phyloP scores from a whole-genome alignment of 176 grass and related monocot species.

The Carex parvula region DNA sequence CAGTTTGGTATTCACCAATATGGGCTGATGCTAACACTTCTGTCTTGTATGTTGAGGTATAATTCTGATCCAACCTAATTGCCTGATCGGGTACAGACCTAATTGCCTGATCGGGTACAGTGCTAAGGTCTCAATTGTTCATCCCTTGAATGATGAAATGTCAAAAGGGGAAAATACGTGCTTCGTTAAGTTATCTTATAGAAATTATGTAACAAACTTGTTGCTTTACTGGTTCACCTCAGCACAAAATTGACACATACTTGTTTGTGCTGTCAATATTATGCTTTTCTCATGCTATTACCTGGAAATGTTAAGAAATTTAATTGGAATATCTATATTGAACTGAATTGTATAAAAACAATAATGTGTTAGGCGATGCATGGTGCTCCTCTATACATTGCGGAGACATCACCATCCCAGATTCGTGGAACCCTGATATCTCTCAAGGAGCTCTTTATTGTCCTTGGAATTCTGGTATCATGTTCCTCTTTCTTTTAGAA shows the following conservation, averaged over 20 bases:
- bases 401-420: constrained; percentile 80
- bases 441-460: constrained; percentile 95
- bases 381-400: constrained; percentile 91
- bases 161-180: background rate
- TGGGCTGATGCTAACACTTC: background rate
- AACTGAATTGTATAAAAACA: background rate
- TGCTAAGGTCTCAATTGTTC: background rate
- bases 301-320: background rate
- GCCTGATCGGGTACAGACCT: no score
- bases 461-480: constrained; percentile 89
- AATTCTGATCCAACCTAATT: background rate
- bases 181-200: background rate
- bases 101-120: background rate
- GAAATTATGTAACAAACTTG: background rate
- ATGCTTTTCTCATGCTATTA: background rate
- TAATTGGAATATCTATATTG: background rate
- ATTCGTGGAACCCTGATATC: constrained; percentile 98
- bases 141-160: background rate
- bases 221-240: background rate
- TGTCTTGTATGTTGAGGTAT: background rate
- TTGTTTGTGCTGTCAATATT: background rate
- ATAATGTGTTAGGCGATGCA: constrained; percentile 71
- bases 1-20: background rate
- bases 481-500: background rate
- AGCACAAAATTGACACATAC: background rate